Evolutionary conservation across 129 eudicot genomes (phyloP).

Genomic region (Saussurea involucrata): DNA sequence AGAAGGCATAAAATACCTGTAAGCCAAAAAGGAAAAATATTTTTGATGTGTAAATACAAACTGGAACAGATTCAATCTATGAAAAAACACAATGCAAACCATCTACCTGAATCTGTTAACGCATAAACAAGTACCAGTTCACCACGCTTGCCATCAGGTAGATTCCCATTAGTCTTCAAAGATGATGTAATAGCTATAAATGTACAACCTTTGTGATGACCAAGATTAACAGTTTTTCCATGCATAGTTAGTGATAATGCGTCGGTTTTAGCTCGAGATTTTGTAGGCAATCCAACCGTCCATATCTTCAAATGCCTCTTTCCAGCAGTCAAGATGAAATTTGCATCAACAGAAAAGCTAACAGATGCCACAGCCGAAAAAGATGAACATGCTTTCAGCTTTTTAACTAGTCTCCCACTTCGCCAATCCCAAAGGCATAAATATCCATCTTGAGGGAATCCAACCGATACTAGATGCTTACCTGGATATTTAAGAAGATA

Average conservation of each 20-base stretch:
- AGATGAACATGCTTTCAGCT: slow-evolving; percentile 57
- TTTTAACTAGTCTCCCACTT: slow-evolving; percentile 46
- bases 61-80: background rate
- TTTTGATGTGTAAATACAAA: slow-evolving; percentile 7
- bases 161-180: slow-evolving; percentile 21
- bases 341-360: slow-evolving; percentile 54
- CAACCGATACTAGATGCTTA: slow-evolving; percentile 57
- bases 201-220: slow-evolving; percentile 49
- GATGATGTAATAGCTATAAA: slow-evolving; percentile 57
- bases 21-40: slow-evolving; percentile 8
- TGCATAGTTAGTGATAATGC: slow-evolving; percentile 39
- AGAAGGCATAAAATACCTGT: slow-evolving; percentile 57
- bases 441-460: slow-evolving; percentile 60
- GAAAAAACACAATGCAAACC: slow-evolving; percentile 2
- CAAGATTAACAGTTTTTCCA: slow-evolving; percentile 48
- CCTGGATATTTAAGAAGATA: slow-evolving; percentile 37
- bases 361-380: slow-evolving; percentile 57
- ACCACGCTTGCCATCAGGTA: slow-evolving; percentile 23
- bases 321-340: slow-evolving; percentile 54
- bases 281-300: slow-evolving; percentile 44
- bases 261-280: slow-evolving; percentile 44
- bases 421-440: slow-evolving; percentile 75
- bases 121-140: slow-evolving; percentile 42
- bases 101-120: slow-evolving; percentile 53
- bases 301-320: slow-evolving; percentile 61